Evolutionary conservation across 495 filamentous ascomycete species (phyloP), one percentile per base, ranked within the genome.

Genomic region (Xylaria sp.): DNA sequence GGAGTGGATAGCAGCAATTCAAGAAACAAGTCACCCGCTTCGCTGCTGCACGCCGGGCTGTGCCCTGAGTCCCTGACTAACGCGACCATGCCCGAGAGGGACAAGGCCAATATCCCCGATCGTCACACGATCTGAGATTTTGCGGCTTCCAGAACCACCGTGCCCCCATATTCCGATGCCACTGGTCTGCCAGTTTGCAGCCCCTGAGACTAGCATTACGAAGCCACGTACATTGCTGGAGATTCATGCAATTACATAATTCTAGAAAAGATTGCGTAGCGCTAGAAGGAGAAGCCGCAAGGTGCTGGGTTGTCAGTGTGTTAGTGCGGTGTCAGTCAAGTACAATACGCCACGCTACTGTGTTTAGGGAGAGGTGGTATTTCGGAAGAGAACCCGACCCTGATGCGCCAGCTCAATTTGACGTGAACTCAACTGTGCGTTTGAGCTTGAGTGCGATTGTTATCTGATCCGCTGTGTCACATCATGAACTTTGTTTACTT

Each of bases 71-170:
- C 40, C 62, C 31, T 50, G 69, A 37, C 53, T n/a, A 66, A 33
- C 59, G 31, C 50, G 21, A 71, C 69, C 62, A 66, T 71, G 40
- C 69, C 69, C 52, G 62, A 71, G 69, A 52, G 3, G 69, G 69
- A 67, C 69, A 71, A 61, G 69, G 55, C 63, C 31, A 46, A 55
- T 66, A 26, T 62, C 70, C 33, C 17, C 43, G 41, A 53, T 58
- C 63, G 65, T 72, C 70, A 72, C 70, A 68, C 62, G 70, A 72
- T 68, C 63, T 72, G 14, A 53, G 63, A 68, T 61, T 72, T 72
- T 72, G 53, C 46, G 68, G 61, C 53, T 71, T 68, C 71, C 68
- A 66, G 55, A 65, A 72, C 59, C 66, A 67, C 68, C 75, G 64
- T 63, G 67, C 44, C 40, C 65, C 67, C 73, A 67, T 68, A 67